Percentiles rank a stretch among this genome's conserved stretches.
These are phyloP conservation scores for Takashimella koratensis DNA, from an alignment of 1,284 basidiomycete genomes.

Conservation along the genomic window DNA sequence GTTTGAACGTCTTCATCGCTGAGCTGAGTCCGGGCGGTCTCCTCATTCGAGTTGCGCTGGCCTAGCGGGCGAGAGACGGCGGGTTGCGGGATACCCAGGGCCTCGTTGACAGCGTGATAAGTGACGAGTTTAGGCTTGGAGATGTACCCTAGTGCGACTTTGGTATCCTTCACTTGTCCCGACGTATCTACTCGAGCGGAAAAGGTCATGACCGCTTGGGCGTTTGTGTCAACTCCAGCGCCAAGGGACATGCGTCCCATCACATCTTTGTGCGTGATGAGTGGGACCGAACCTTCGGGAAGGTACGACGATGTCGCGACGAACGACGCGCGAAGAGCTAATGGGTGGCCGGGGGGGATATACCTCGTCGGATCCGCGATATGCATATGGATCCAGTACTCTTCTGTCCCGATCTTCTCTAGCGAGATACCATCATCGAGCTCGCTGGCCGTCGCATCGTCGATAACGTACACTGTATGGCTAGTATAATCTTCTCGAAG, in stretches of 20 bases:
- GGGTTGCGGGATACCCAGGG: slow-evolving; percentile 49
- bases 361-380: slow-evolving; percentile 87
- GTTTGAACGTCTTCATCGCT: slow-evolving; percentile 39
- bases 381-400: slow-evolving; percentile 83
- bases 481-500: slow-evolving; percentile 78
- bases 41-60: not conserved
- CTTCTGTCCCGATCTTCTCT: slow-evolving; percentile 59
- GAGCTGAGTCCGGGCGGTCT: too few species aligned
- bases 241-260: slow-evolving; percentile 61
- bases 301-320: slow-evolving; percentile 61
- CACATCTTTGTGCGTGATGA: slow-evolving; percentile 59
- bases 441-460: slow-evolving; percentile 76
- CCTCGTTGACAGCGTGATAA: slow-evolving; percentile 67
- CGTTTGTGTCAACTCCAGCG: slow-evolving; percentile 35
- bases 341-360: slow-evolving; percentile 64
- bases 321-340: slow-evolving; percentile 59
- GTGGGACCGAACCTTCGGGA: slow-evolving; percentile 61
- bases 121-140: slow-evolving; percentile 63
- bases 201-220: slow-evolving; percentile 68
- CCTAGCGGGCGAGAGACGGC: not conserved
- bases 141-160: slow-evolving; percentile 67
- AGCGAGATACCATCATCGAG: slow-evolving; percentile 93
- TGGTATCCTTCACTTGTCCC: slow-evolving; percentile 68
- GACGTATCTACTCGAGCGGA: slow-evolving; percentile 64
- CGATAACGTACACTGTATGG: slow-evolving; percentile 82